Conservation (phyloP, 2,329 filamentous ascomycete genomes). For the Penicillium sp. region DNA sequence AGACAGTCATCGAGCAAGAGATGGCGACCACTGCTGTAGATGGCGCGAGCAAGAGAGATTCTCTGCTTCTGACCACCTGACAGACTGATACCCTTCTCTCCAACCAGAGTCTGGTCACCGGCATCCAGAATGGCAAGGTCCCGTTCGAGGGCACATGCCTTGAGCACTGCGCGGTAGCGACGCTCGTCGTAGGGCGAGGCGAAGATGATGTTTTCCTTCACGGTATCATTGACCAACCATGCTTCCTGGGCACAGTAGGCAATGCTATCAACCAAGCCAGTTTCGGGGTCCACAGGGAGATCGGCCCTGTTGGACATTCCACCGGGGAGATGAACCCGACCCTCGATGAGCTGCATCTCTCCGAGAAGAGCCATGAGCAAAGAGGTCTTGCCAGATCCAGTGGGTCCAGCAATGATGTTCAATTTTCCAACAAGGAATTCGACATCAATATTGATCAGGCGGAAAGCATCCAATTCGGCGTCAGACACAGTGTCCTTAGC, state of each 20-base stretch:
- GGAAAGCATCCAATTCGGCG: constrained; percentile 73
- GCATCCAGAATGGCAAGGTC: constrained; percentile 90
- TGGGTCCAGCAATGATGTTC: constrained; percentile 90
- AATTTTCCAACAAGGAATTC: constrained; percentile 82
- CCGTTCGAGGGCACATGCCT: constrained; percentile 85
- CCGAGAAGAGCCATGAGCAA: constrained; percentile 93
- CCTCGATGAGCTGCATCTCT: constrained; percentile 87
- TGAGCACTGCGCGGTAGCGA: constrained; percentile 83
- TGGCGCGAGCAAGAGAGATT: constrained; percentile 90
- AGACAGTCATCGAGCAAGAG: constrained; percentile 92
- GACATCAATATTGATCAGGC: constrained; percentile 78
- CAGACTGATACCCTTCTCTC: constrained; percentile 94
- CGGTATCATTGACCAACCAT: constrained; percentile 94
- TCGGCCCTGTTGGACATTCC: constrained; percentile 79
- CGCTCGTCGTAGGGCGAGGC: constrained; percentile 76
- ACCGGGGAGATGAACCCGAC: constrained; percentile 81
- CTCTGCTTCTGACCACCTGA: constrained; percentile 97
- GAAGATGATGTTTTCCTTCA: constrained; percentile 95
- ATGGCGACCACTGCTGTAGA: constrained; percentile 94
- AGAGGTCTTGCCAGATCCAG: constrained; percentile 93
- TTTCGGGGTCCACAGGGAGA: constrained; percentile 75
- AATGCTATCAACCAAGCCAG: constrained; percentile 84
- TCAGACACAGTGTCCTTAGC: constrained; percentile 59
- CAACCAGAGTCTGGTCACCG: constrained; percentile 90
- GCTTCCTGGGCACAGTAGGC: constrained; percentile 97